Base-by-base conservation (phyloP, 192 early-diverging fungal species). In the Dispira parvispora region DNA sequence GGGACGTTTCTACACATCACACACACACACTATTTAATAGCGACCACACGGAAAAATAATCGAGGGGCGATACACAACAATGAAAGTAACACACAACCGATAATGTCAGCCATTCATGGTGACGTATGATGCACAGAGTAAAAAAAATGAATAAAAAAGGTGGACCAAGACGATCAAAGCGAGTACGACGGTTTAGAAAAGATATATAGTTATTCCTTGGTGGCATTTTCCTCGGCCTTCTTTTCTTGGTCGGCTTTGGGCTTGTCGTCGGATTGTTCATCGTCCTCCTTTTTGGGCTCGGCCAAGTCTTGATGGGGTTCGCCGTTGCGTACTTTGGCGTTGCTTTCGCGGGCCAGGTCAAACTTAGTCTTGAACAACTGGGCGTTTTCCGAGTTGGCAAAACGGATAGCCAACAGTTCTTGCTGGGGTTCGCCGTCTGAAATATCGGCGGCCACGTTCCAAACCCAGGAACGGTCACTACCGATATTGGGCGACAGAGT, bases 401-500 rank as follows among this genome's bases (percentile, higher is more conserved):
- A 94, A 63, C 96, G 88, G 65, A 97, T 93, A 45, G 96, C 96
- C 46, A 99, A 80, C 21, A 89, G 76, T 76, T 97, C 88, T 46
- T 80, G 78, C 56, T 80, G 74, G n/a, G 81, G 65, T 71, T 88
- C 87, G 23, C 86, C 94, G 43, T 99, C 96, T 32, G 94, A 89
- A 55, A 90, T 79, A 65, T 99, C 96, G 55, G 89, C 80, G 27
- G 83, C 71, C 56, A 86, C 89, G 64, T 82, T 94, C 88, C 89
- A 99, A 20, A 99, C 96, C 96, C 96, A 99, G 43, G 93, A 96
- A 64, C 94, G 91, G 78, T 99, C 96, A 42, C 92, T 95, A 52
- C 93, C 94, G 60, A 99, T 86, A 68, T 99, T 99, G 43, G 96
- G 88, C 26, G 83, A 80, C 67, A 99, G 80, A 45, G 78, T 79